Base-by-base conservation (phyloP, 306 rosid genomes). In the Vigna mungo region DNA sequence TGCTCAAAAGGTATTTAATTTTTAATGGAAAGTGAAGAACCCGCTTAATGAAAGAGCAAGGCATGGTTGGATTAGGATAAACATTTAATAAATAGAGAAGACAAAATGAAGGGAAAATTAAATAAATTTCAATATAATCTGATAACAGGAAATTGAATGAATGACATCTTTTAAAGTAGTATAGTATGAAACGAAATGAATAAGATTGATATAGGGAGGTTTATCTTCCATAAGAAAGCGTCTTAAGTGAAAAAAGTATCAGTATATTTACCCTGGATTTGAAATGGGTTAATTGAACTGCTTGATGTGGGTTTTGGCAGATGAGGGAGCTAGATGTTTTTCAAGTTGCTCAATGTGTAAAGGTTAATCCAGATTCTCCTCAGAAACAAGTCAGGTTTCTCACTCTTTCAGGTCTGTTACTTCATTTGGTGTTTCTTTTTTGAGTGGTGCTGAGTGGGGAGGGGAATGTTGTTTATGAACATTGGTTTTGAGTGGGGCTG, bases 281-380 rank as follows among this genome's bases (percentile, higher is more conserved):
- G 60, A 54, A 54, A 20, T 21, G 1, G 14, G 30, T 54, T 54
- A 72, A 34, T 67, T 15, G 64, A 61, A 66, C 36, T 63, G 36
- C 47, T 41, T 69, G 30, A 64, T 53, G 63, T 77, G 79, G 80
- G 32, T 77, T 80, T 51, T 80, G 77, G 77, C 89, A 90, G 97
- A 78, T 90, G 88, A 85, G 85, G 49, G 90, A 37, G 68, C 85
- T 94, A 83, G 91, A 89, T 72, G 88, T 66, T 64, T 94, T 86
- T 77, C 80, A 68, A 60, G 72, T 36, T 81, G 89, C 94, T 5
- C 76, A 87, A 17, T 94, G 94, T 77, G 97, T 94, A 74, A 91
- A 94, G 84, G 97, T 94, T 78, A 94, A 94, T 87, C 98, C 98
- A 41, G 98, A 94, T 84, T 88, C 98, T 49, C 98, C 98, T 25